Evolutionary conservation across 192 early-diverging fungal genomes (phyloP).

Genomic region (Backusella parvicylindrica): DNA sequence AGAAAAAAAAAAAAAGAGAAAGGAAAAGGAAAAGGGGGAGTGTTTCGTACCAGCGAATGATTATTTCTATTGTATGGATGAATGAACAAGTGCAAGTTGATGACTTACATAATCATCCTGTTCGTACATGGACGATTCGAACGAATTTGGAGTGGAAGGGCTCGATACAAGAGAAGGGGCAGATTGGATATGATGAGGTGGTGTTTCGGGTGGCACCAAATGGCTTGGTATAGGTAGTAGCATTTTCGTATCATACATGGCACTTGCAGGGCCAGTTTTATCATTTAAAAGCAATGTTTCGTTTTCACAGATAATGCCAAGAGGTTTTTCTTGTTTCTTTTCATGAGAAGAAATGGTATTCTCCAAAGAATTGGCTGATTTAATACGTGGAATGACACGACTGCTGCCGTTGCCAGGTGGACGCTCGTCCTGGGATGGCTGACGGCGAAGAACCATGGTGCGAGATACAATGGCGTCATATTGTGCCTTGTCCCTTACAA

Average conservation of each 20-base stretch:
- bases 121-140: not conserved
- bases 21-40: not conserved
- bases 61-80: not conserved
- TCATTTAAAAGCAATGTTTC: not conserved
- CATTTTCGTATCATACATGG: not conserved
- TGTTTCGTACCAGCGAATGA: not conserved
- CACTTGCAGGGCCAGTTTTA: not conserved
- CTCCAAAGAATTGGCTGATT: not conserved
- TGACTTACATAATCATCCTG: not conserved
- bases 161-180: slow-evolving; percentile 7
- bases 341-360: not conserved
- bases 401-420: not conserved
- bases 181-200: not conserved
- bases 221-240: not conserved
- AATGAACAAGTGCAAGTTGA: not conserved
- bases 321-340: not conserved
- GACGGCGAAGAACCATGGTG: not conserved
- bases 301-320: not conserved
- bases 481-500: slow-evolving; percentile 1
- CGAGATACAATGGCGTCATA: slow-evolving; percentile 6
- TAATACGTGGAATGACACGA: not conserved
- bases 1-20: not conserved
- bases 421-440: not conserved
- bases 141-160: slow-evolving; percentile 12
- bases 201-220: slow-evolving; percentile 1